Percentiles rank a stretch among this genome's conserved stretches.
Conservation (phyloP, 495 filamentous ascomycete species). For the Trichocladium uniseriatum region DNA sequence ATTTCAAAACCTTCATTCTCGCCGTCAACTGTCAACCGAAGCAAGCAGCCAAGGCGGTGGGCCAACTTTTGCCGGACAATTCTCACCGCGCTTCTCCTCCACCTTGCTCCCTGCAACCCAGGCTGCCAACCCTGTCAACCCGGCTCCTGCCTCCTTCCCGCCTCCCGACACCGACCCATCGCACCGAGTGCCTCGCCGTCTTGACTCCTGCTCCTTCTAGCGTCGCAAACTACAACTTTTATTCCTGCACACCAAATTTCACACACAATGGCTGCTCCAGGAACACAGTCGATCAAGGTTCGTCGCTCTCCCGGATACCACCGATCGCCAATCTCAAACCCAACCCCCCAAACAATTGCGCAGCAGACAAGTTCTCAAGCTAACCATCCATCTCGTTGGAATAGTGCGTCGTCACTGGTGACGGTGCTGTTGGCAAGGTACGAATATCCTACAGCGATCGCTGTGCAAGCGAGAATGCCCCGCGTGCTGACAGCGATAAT, state of each 20-base stretch:
- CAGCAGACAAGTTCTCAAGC: not conserved
- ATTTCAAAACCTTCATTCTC: not conserved
- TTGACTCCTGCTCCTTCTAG: conserved; percentile 5
- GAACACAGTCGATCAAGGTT: conserved; percentile 49
- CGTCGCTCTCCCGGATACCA: conserved; percentile 10
- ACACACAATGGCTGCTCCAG: conserved; percentile 41
- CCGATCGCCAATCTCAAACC: conserved; percentile 11
- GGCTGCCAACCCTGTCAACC: not conserved
- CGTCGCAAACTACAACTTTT: not conserved
- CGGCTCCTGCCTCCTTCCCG: not conserved
- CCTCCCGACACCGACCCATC: conserved; percentile 10
- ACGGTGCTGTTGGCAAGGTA: conserved; percentile 98
- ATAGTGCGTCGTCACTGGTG: conserved; percentile 96
- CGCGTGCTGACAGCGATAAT: conserved; percentile 3
- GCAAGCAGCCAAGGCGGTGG: conserved; percentile 8
- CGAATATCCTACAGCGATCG: conserved; percentile 16
- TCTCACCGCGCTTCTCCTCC: conserved; percentile 4
- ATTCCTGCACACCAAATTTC: not conserved
- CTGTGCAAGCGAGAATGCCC: not conserved
- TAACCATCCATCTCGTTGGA: conserved; percentile 20
- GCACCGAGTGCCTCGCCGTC: conserved; percentile 12
- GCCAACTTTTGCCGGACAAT: conserved; percentile 9
- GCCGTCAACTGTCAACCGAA: not conserved
- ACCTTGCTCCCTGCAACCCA: conserved; percentile 12
- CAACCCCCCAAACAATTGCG: conserved; percentile 2